Evolutionary conservation across 805 yeast genomes (phyloP).

Genomic region (Pichia scutulata): DNA sequence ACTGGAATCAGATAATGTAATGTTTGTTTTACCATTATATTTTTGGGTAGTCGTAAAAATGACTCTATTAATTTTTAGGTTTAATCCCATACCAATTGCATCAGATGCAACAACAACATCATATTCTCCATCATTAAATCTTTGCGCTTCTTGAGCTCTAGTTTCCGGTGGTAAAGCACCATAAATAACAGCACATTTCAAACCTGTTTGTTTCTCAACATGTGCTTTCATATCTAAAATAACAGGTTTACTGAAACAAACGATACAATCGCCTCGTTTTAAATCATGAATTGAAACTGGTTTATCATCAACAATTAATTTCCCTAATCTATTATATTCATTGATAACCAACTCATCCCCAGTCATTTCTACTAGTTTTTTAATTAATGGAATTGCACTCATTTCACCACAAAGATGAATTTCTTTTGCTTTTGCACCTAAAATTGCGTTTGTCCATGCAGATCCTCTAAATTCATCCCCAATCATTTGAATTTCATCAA

Average conservation of each 20-base stretch:
- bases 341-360: constrained; percentile 78
- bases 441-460: constrained; percentile 88
- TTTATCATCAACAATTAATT: constrained; percentile 46
- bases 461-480: constrained; percentile 73
- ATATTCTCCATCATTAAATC: constrained; percentile 71
- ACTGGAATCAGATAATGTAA: constrained; percentile 50
- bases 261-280: constrained; percentile 77
- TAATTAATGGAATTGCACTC: constrained; percentile 64
- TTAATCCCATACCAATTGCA: constrained; percentile 97
- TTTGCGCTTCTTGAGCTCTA: constrained; percentile 71
- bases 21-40: constrained; percentile 54
- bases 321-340: constrained; percentile 67
- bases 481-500: constrained; percentile 96
- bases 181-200: constrained; percentile 81
- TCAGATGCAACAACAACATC: constrained; percentile 91
- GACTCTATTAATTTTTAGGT: constrained; percentile 73
- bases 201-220: constrained; percentile 55
- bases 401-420: constrained; percentile 93
- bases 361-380: constrained; percentile 50
- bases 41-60: constrained; percentile 64
- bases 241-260: constrained; percentile 71
- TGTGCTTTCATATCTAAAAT: constrained; percentile 62
- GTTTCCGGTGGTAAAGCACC: constrained; percentile 97
- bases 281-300: constrained; percentile 35
- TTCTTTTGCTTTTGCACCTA: constrained; percentile 81